A percentile compares a stretch with the other conserved stretches of the same genome.
Conservation (phyloP, 805 yeast species). For the Yamadazyma kitorensis region DNA sequence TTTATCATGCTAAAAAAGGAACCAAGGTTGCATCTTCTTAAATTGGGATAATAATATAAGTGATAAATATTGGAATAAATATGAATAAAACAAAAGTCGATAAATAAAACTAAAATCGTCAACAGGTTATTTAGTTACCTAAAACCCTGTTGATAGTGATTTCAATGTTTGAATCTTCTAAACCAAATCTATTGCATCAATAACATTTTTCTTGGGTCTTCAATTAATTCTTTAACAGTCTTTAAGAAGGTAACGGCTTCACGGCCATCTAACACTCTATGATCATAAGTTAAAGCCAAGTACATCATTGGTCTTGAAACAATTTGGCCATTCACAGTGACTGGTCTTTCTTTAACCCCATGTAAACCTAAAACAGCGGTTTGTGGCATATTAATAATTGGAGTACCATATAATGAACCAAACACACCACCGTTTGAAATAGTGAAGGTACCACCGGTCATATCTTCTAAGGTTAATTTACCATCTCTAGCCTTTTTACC, state of each 20-base stretch:
- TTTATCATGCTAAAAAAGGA: too few species aligned
- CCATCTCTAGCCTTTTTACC: slow-evolving; percentile 96
- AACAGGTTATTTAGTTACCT: too few species aligned
- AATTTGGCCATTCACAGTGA: slow-evolving; percentile 91
- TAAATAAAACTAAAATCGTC: too few species aligned
- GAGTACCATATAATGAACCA: slow-evolving; percentile 97
- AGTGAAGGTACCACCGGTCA: slow-evolving; percentile 99
- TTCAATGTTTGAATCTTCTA: too few species aligned
- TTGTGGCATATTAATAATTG: slow-evolving; percentile 97
- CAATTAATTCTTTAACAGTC: slow-evolving; percentile 94
- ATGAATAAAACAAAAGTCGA: too few species aligned
- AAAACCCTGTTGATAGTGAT: too few species aligned
- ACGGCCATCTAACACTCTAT: slow-evolving; percentile 96
- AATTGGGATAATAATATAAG: too few species aligned
- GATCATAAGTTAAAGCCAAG: slow-evolving; percentile 96
- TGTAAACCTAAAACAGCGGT: slow-evolving; percentile 97
- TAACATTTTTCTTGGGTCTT: slow-evolving; percentile 98
- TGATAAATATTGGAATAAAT: too few species aligned
- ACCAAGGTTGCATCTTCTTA: too few species aligned
- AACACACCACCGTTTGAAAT: slow-evolving; percentile 99
- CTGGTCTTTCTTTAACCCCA: slow-evolving; percentile 97
- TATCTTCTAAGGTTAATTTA: slow-evolving; percentile 93
- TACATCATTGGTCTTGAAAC: slow-evolving; percentile 99
- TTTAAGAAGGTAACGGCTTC: slow-evolving; percentile 97
- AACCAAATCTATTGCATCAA: slow-evolving; percentile 21